phyloP scores from a whole-genome alignment of 108 stramenopile genomes.

The Fragilaria radians region DNA sequence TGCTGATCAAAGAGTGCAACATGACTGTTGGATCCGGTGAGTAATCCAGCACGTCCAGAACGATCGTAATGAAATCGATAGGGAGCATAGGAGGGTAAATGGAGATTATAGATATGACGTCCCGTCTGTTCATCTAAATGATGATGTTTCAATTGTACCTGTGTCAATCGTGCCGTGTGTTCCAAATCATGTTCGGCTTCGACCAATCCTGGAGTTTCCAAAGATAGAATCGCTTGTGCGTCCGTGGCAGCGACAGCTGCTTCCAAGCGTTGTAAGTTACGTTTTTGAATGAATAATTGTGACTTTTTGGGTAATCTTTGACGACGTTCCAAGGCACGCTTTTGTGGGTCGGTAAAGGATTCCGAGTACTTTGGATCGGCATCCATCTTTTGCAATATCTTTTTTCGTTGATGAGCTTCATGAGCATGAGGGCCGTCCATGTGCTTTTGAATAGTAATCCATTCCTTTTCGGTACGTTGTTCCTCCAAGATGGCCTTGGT shows the following conservation, averaged over 20 bases:
- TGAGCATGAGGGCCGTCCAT: not conserved
- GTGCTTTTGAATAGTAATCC: not conserved
- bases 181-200: conserved; percentile 80
- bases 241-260: conserved; percentile 71
- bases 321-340: conserved; percentile 34
- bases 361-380: conserved; percentile 5
- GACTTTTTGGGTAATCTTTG: not conserved
- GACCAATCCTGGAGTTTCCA: conserved; percentile 53
- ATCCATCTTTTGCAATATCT: conserved; percentile 9
- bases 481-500: not conserved
- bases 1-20: conserved; percentile 83
- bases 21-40: conserved; percentile 64
- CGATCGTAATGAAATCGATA: conserved; percentile 75
- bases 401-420: conserved; percentile 1
- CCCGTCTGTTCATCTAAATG: conserved; percentile 53
- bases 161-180: conserved; percentile 52
- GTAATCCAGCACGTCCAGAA: conserved; percentile 56
- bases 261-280: conserved; percentile 35
- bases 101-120: conserved; percentile 72
- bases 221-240: conserved; percentile 63
- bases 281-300: not conserved
- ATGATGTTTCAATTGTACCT: conserved; percentile 45
- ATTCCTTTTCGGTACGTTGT: not conserved
- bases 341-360: conserved; percentile 31
- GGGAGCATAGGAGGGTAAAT: conserved; percentile 43